Base-by-base conservation (phyloP, 495 filamentous ascomycete species). In the Penicillium desertorum region DNA sequence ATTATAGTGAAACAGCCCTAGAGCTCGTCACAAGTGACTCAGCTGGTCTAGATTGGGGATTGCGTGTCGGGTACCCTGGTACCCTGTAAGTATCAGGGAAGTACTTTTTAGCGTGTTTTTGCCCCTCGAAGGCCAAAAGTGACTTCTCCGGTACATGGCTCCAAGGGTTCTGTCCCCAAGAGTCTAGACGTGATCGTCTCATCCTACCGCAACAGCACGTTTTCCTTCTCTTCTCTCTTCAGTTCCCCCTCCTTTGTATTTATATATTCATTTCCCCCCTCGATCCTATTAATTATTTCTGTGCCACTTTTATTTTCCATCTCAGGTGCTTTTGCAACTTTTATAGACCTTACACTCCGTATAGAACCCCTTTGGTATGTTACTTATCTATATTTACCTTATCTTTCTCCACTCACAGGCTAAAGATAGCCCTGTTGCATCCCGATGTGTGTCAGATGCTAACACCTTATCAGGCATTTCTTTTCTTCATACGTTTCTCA, bases 401-500 rank as follows among this genome's bases (percentile, higher is more conserved):
- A 72, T 72, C 70, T 72, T 56, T 51, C 64, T 62, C 66, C 64
- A 66, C 66, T 66, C 62, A 66, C 29, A 44, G 45, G 9, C 56
- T 54, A 25, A 50, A 61, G 66, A 71, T 67, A 68, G 61, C 59
- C 54, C 19, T 12, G 34, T 37, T 37, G 30, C 32, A 36, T 37
- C 49, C 12, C 34, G 36, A 25, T 41, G 20, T 42, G 20, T 36
- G 49, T 52, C 34, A 29, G 17, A 42, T 25, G 47, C 49, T 32
- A 51, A 19, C n/a, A 34, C 55, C 59, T 62, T 62, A 62, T 62
- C 59, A 62, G 54, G 54, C 27, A 56, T 43, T 42, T 36, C 16
- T n/a, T 16, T 23, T 19, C 39, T 14, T 19, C 11, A 27, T 22
- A 30, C 50, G 42, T 50, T 41, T 20, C 27, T 29, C 32, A 48